Evolutionary conservation across 768 basidiomycete genomes (phyloP).

Genomic region (Phanerochaete carnosa): DNA sequence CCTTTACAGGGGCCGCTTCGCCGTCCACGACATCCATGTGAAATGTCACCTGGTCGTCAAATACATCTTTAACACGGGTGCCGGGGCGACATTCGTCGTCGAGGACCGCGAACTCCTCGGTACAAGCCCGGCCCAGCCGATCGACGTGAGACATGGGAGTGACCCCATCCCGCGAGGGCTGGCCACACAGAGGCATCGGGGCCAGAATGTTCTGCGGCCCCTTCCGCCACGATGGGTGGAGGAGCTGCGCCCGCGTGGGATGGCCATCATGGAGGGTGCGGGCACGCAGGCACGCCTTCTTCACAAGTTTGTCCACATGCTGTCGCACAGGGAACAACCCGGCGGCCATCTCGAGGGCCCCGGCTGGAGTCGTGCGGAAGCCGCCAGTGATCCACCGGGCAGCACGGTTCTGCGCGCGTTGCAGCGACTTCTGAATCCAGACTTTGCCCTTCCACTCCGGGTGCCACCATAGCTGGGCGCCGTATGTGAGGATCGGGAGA

Average conservation of each 20-base stretch:
- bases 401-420: constrained; percentile 15
- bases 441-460: constrained; percentile 8
- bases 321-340: constrained; percentile 15
- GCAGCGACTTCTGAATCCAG: constrained; percentile 4
- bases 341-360: constrained; percentile 15
- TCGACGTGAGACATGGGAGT: constrained; percentile 1
- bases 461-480: constrained; percentile 18
- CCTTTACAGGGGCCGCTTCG: background rate
- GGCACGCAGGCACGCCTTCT: background rate
- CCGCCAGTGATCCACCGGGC: constrained; percentile 19
- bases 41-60: background rate
- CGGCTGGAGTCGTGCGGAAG: constrained; percentile 17
- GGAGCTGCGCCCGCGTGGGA: constrained; percentile 1
- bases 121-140: background rate
- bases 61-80: background rate
- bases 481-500: constrained; percentile 18
- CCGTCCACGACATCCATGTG: constrained; percentile 2
- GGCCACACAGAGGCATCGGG: background rate
- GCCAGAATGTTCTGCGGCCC: background rate
- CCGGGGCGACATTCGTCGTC: constrained; percentile 7
- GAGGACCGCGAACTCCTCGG: constrained; percentile 2
- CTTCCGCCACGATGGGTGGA: background rate
- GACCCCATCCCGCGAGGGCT: background rate
- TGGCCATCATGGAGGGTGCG: background rate
- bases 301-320: constrained; percentile 13